Evolutionary conservation across 2,329 filamentous ascomycete species (phyloP).

Genomic region (Aspergillus neotritici): DNA sequence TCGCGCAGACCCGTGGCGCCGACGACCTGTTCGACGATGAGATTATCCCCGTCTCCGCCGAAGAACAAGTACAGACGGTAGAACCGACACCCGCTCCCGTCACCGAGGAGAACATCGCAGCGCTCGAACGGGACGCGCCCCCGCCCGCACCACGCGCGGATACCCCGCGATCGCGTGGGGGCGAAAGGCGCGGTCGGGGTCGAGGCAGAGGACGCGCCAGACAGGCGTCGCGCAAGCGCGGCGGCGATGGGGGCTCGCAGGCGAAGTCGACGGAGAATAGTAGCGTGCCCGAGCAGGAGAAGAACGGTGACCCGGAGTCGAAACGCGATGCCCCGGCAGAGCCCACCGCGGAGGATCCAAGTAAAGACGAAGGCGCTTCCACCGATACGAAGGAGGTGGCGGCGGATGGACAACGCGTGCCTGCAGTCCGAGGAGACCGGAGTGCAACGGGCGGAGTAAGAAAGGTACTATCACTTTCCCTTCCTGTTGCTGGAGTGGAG

Average conservation of each 20-base stretch:
- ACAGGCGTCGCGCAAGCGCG: conserved; percentile 15
- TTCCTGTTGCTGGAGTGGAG: background rate
- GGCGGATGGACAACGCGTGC: conserved; percentile 27
- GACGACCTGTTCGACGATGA: conserved; percentile 49
- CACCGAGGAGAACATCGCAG: conserved; percentile 12
- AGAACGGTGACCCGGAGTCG: conserved; percentile 13
- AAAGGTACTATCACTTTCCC: conserved; percentile 30
- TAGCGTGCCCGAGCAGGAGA: conserved; percentile 10
- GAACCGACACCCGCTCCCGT: conserved; percentile 11
- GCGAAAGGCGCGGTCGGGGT: conserved; percentile 28
- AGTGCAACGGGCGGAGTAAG: conserved; percentile 50
- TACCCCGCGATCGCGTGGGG: conserved; percentile 25
- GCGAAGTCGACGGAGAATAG: conserved; percentile 10
- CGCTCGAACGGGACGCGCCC: conserved; percentile 3
- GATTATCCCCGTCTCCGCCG: conserved; percentile 40
- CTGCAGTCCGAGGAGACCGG: conserved; percentile 51
- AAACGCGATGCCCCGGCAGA: conserved; percentile 9
- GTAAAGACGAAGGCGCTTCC: conserved; percentile 14
- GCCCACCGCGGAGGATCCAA: conserved; percentile 6
- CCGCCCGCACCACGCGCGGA: conserved; percentile 17
- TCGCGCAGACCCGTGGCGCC: conserved; percentile 46
- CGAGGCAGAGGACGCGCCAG: conserved; percentile 24
- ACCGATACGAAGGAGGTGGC: conserved; percentile 15
- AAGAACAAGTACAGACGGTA: conserved; percentile 21
- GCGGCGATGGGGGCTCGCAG: conserved; percentile 14